phyloP scores from a whole-genome alignment of 2,329 filamentous ascomycete species.

The Arthrobotrys sphaeroides region DNA sequence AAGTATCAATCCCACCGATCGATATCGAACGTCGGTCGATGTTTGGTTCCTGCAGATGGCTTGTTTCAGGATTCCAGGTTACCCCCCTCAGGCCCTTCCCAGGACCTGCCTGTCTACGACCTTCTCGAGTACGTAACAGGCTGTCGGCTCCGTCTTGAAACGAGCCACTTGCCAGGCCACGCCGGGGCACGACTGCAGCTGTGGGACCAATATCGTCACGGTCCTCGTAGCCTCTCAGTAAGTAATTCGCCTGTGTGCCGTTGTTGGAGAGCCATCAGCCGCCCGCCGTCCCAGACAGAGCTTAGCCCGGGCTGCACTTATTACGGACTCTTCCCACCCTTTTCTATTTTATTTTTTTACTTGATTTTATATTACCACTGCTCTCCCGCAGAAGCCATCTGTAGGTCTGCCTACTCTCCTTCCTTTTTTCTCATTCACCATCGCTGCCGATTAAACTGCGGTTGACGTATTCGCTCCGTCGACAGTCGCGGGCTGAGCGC shows the following conservation, averaged over 20 bases:
- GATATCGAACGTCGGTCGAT: constrained; percentile 2
- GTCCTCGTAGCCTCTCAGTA: neutral
- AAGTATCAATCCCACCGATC: constrained; percentile 15
- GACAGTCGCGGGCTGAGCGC: constrained; percentile 7
- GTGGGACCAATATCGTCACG: constrained; percentile 6
- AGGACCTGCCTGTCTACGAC: neutral
- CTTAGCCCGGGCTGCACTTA: constrained; percentile 30
- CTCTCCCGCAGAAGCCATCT: constrained; percentile 7
- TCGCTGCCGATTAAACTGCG: neutral
- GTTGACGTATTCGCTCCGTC: neutral
- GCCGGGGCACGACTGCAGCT: constrained; percentile 1
- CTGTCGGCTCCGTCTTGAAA: constrained; percentile 18
- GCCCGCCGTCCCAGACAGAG: constrained; percentile 44
- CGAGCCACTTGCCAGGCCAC: constrained; percentile 22
- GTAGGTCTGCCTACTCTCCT: neutral
- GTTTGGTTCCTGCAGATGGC: constrained; percentile 48
- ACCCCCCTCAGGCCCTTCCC: neutral
- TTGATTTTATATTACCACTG: constrained; percentile 39
- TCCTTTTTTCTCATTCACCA: neutral
- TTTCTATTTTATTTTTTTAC: neutral
- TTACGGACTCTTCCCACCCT: constrained; percentile 25
- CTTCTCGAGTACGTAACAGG: neutral
- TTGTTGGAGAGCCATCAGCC: constrained; percentile 48
- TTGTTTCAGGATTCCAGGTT: constrained; percentile 52
- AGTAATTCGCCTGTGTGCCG: neutral